Evolutionary conservation across 1,139 yeast species (phyloP).

Genomic region (Arxiozyma slooffiae): DNA sequence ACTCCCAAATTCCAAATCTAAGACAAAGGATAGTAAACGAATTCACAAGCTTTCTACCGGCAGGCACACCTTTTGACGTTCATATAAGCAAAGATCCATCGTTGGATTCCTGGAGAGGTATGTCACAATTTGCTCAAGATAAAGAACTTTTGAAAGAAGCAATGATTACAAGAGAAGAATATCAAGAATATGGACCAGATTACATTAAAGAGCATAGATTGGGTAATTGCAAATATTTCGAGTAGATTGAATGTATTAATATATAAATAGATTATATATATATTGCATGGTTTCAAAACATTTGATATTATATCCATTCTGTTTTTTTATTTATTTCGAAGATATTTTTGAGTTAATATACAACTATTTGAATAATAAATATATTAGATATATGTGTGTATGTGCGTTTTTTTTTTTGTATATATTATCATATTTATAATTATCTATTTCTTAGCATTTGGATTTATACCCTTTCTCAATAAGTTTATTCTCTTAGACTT

Average conservation of each 20-base stretch:
- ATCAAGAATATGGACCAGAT: conserved; percentile 81
- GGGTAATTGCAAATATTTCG: conserved; percentile 43
- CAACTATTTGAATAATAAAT: background rate
- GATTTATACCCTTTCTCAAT: conserved; percentile 76
- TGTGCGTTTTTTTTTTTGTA: conserved; percentile 1
- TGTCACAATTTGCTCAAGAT: conserved; percentile 66
- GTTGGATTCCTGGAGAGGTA: conserved; percentile 87
- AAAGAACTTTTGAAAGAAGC: conserved; percentile 38
- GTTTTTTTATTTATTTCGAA: background rate
- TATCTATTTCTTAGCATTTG: conserved; percentile 34
- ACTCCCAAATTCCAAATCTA: conserved; percentile 55
- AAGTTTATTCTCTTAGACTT: conserved; percentile 62
- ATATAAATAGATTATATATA: too few species aligned
- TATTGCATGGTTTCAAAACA: background rate
- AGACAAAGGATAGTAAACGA: conserved; percentile 57
- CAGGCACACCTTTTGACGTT: conserved; percentile 52
- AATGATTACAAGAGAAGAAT: conserved; percentile 59
- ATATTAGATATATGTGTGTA: background rate
- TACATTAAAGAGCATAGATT: conserved; percentile 80
- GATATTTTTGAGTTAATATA: background rate
- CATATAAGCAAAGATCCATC: conserved; percentile 57
- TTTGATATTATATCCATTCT: background rate
- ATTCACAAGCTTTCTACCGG: conserved; percentile 61
- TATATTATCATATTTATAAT: background rate
- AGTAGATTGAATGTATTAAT: conserved; percentile 6